Base-by-base conservation (phyloP, 441 rosid genomes). In the Populus hybrid region DNA sequence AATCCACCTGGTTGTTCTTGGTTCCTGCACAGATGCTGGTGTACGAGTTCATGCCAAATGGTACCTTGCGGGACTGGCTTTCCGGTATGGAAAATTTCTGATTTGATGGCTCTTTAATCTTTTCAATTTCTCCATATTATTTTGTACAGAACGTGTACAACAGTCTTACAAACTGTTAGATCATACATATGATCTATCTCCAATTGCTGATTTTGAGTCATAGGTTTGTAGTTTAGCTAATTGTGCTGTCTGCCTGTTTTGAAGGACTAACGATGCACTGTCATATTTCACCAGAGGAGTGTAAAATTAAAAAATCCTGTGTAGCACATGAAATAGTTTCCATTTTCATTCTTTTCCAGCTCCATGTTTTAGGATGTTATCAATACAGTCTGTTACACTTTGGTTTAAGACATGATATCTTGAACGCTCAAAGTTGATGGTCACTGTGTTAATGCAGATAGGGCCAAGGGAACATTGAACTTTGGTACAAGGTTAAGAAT, bases 31-130 rank as follows among this genome's bases (percentile, higher is more conserved):
- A 95, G 98, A 93, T 95, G 97, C 86, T 95, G 87, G 92, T 95
- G 32, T 30, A 30, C 32, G 32, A 30, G 32, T 30, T 30, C 32
- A 30, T 30, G 32, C 32, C 32, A 30, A 92, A 92, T 71, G 97
- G 99, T 77, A 93, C 94, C 76, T 83, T 95, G 87, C 81, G 94
- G 42, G 90, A 95, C 87, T 89, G 97, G 95, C 87, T 95, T 81
- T 90, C 95, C 61, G 93, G 99, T 95, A 85, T 64, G 74, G 70
- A 59, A 73, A 10, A 64, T 28, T 28, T 32, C 63, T n/a, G 26
- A 76, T 67, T 69, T 57, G 63, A 65, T 10, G 69, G 21, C 72
- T 61, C 46, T 23, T 18, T 57, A 24, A 68, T 57, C 40, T 69
- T n/a, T 42, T 75, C 23, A 5, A 1, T 36, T 2, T 23, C 57